Conservation (phyloP, 2,329 filamentous ascomycete species). For the Neonectria faginata region DNA sequence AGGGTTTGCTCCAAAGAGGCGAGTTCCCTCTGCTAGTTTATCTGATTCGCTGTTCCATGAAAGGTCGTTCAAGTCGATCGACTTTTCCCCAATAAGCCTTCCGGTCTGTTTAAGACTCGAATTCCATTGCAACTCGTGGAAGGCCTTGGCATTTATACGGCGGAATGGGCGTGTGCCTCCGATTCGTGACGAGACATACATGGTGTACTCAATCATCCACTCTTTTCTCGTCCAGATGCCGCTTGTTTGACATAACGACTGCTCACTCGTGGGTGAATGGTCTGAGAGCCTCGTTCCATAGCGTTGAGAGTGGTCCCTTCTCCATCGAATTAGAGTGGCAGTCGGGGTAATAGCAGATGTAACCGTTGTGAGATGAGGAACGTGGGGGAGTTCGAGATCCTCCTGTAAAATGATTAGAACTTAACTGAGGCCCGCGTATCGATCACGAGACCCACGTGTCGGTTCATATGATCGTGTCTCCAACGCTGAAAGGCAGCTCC, state of each 20-base stretch:
- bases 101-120: constrained; percentile 44
- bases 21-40: not conserved
- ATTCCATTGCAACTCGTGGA: constrained; percentile 57
- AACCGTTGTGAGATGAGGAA: constrained; percentile 61
- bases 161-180: constrained; percentile 54
- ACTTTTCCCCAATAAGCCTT: constrained; percentile 51
- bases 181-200: constrained; percentile 55
- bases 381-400: constrained; percentile 58
- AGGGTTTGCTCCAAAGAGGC: not conserved
- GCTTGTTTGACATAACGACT: constrained; percentile 32
- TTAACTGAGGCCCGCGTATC: not conserved
- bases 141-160: constrained; percentile 53
- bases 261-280: constrained; percentile 40
- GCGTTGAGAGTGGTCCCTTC: constrained; percentile 51
- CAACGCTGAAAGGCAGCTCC: constrained; percentile 60
- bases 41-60: constrained; percentile 11
- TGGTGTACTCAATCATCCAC: constrained; percentile 58
- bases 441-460: constrained; percentile 51
- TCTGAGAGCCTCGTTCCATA: constrained; percentile 57
- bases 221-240: constrained; percentile 53
- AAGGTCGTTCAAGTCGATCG: constrained; percentile 34
- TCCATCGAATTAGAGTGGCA: constrained; percentile 51
- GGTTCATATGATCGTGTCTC: constrained; percentile 58
- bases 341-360: constrained; percentile 57
- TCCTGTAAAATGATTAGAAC: constrained; percentile 45